Evolutionary conservation across 768 basidiomycete genomes (phyloP).

Genomic region (Pisolithus sp.): DNA sequence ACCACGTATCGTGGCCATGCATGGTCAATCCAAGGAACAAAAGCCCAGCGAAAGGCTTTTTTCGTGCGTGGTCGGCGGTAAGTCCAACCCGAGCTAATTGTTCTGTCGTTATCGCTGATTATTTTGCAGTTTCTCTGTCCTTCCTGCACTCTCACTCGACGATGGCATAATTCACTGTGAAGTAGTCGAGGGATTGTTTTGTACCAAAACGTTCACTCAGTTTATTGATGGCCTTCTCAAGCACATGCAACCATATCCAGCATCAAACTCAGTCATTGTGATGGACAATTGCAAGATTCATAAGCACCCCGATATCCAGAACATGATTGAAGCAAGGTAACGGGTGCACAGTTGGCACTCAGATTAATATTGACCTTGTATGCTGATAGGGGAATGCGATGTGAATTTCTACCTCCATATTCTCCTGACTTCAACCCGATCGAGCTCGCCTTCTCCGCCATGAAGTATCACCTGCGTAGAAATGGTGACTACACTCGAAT

Average conservation of each 20-base stretch:
- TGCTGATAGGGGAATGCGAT: no score
- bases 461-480: constrained; percentile 18
- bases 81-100: neutral
- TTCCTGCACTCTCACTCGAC: no score
- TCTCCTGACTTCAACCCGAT: constrained; percentile 15
- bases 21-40: constrained; percentile 16
- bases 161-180: no score
- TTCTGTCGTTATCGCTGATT: constrained; percentile 11
- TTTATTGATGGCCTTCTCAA: constrained; percentile 12
- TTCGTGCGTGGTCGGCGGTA: constrained; percentile 10
- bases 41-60: constrained; percentile 11
- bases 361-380: no score
- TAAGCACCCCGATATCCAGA: constrained; percentile 20
- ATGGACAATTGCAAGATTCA: constrained; percentile 37
- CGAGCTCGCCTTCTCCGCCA: constrained; percentile 25
- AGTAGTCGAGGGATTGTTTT: no score
- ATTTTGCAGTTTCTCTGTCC: no score
- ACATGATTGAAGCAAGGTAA: no score
- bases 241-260: constrained; percentile 31
- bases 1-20: constrained; percentile 15
- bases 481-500: constrained; percentile 10
- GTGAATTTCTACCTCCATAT: constrained; percentile 17
- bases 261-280: constrained; percentile 30
- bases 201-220: no score
- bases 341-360: no score